Conservation (phyloP, 2,329 filamentous ascomycete genomes). For the Aspergillus sp. region DNA sequence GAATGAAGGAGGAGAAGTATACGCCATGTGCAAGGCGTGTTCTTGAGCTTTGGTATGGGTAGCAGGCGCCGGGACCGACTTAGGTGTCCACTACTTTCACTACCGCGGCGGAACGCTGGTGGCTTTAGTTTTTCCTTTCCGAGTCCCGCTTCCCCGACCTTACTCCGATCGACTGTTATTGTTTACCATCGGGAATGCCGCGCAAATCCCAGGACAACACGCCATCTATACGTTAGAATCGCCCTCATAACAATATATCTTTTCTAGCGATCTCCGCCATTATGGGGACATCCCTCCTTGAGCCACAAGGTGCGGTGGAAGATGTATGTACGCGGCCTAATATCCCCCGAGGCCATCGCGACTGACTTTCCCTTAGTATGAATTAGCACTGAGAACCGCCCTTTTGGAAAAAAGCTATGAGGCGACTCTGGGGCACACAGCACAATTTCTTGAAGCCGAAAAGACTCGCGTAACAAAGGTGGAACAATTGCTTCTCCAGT, state of each 20-base stretch:
- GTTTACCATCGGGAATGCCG: background rate
- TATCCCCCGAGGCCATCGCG: background rate
- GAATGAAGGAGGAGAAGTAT: too few relatives aligned
- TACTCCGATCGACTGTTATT: background rate
- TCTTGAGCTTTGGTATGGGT: background rate
- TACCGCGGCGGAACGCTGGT: background rate
- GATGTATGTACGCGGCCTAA: conserved; percentile 22
- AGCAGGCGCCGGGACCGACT: background rate
- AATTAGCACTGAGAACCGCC: conserved; percentile 52
- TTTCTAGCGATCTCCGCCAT: background rate
- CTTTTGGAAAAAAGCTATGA: conserved; percentile 69
- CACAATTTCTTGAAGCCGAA: conserved; percentile 72
- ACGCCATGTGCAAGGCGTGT: background rate
- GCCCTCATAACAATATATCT: background rate
- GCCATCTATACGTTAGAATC: background rate
- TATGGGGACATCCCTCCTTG: conserved; percentile 8
- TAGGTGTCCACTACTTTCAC: conserved; percentile 10
- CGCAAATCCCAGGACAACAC: background rate
- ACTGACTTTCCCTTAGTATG: conserved; percentile 21
- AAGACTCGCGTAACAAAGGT: conserved; percentile 67
- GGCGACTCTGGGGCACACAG: conserved; percentile 60
- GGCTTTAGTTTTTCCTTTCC: conserved; percentile 6
- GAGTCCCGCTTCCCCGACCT: background rate
- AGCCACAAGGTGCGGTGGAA: conserved; percentile 11
- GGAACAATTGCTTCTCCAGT: conserved; percentile 66